Percentiles rank a stretch among this genome's conserved stretches.
These are phyloP conservation scores for Coccomyxa subellipsoidea DNA, from an alignment of 163 green algal genomes.

Conservation along the genomic window DNA sequence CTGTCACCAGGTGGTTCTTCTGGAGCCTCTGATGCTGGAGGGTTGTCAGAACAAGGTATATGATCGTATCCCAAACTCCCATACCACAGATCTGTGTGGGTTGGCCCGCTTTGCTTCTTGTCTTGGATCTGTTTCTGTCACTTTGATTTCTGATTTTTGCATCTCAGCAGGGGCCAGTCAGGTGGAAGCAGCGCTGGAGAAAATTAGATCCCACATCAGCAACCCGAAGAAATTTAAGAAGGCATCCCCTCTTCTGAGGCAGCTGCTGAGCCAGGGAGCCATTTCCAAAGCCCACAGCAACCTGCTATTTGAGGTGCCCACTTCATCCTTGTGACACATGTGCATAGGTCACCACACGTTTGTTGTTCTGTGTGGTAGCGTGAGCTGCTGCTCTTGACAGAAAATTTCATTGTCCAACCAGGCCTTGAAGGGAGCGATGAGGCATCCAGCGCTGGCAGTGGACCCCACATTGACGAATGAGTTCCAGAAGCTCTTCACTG, in stretches of 20 bases:
- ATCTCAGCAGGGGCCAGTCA: neutral
- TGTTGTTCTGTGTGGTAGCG: neutral
- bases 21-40: neutral
- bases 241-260: slow-evolving; percentile 56
- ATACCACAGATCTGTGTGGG: too few relatives aligned
- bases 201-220: slow-evolving; percentile 57
- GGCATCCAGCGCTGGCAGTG: neutral
- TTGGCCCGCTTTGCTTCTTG: neutral
- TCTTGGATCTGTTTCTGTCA: neutral
- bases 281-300: slow-evolving; percentile 16
- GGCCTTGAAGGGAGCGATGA: slow-evolving; percentile 23
- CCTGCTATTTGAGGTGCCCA: slow-evolving; percentile 29
- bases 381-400: neutral
- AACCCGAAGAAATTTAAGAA: slow-evolving; percentile 72
- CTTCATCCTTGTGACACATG: too few relatives aligned
- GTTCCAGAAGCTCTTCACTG: slow-evolving; percentile 46
- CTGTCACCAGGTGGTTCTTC: neutral
- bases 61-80: too few relatives aligned
- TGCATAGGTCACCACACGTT: neutral
- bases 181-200: slow-evolving; percentile 42
- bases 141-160: too few relatives aligned
- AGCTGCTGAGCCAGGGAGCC: slow-evolving; percentile 49
- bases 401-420: slow-evolving; percentile 5
- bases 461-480: slow-evolving; percentile 34
- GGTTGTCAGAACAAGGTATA: too few relatives aligned